Evolutionary conservation across 768 basidiomycete species (phyloP), one percentile per base, ranked within the genome.

Genomic region (Boletus fagicola): DNA sequence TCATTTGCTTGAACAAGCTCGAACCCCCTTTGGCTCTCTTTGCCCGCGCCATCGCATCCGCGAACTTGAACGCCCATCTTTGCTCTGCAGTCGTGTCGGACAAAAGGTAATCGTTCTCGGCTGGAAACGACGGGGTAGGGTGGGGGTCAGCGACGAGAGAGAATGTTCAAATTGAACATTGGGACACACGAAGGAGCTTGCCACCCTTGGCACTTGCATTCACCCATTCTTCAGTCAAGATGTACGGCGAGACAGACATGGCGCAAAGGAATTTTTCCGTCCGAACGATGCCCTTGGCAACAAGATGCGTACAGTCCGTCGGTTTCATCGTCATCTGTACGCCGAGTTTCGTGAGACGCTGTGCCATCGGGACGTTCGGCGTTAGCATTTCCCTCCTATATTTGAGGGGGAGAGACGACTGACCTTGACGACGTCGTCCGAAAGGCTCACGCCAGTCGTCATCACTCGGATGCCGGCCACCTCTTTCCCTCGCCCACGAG

Each of bases 221-320:
- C 5, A 88, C 80, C 94, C 94, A 97, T 35, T 81, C 75, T 51
- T 79, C 78, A 4, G 78, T 81, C 22, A 97, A 72, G 47, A 95
- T 76, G 58, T 76, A 78, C 0, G 89, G 86, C 0, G 80, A 83
- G 0, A 71, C 72, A 0, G 88, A 78, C 62, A 96, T 75, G 0
- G 90, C 91, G 62, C 85, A 85, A 0, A 97, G 77, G 68, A 96
- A 89, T 69, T 96, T 97, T 67, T 94, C 90, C 1, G 94, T 96
- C 5, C 94, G 82, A 6, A 87, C 83, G 26, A 95, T 76, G 28
- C 77, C 76, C 35, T 80, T 81, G 11, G 84, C 82, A 47, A 96
- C 71, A 13, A 97, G 78, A 72, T 95, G 91, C 0, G 92, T 96
- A 64, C 88, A 92, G 53, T 92, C 85, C 1, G 70, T 65, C 0